Evolutionary conservation across 192 early-diverging fungal species (phyloP).

Genomic region (Coemansia interrupta): DNA sequence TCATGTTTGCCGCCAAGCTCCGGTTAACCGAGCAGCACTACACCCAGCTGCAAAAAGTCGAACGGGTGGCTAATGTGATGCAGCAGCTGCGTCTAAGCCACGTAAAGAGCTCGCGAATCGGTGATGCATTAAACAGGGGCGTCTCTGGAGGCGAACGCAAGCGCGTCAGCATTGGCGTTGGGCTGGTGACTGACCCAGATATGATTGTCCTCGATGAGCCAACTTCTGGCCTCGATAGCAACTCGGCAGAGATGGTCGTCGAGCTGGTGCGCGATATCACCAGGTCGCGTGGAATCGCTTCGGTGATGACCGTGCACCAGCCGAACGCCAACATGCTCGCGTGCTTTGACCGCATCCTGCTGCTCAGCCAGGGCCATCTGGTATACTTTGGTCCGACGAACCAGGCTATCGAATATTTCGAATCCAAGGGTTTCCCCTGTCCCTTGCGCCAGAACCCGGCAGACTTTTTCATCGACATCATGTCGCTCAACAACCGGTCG

Average conservation of each 20-base stretch:
- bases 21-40: slow-evolving; percentile 71
- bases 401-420: slow-evolving; percentile 67
- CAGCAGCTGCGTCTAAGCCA: slow-evolving; percentile 78
- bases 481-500: slow-evolving; percentile 54
- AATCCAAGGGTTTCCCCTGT: slow-evolving; percentile 71
- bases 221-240: slow-evolving; percentile 82
- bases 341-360: slow-evolving; percentile 83
- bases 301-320: slow-evolving; percentile 93
- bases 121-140: slow-evolving; percentile 64
- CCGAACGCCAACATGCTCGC: slow-evolving; percentile 88
- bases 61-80: slow-evolving; percentile 75
- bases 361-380: slow-evolving; percentile 76
- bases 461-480: slow-evolving; percentile 64
- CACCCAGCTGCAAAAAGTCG: slow-evolving; percentile 60
- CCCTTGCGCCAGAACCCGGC: slow-evolving; percentile 89
- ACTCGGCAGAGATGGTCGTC: slow-evolving; percentile 93
- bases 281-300: slow-evolving; percentile 69
- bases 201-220: slow-evolving; percentile 89
- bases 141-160: slow-evolving; percentile 92
- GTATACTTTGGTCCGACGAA: slow-evolving; percentile 78
- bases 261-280: slow-evolving; percentile 81
- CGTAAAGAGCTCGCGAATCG: slow-evolving; percentile 79
- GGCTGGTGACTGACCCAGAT: slow-evolving; percentile 86
- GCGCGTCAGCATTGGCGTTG: slow-evolving; percentile 89
- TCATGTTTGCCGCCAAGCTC: slow-evolving; percentile 83